phyloP scores from a whole-genome alignment of 805 yeast genomes.

The Saturnispora serradocipensis region DNA sequence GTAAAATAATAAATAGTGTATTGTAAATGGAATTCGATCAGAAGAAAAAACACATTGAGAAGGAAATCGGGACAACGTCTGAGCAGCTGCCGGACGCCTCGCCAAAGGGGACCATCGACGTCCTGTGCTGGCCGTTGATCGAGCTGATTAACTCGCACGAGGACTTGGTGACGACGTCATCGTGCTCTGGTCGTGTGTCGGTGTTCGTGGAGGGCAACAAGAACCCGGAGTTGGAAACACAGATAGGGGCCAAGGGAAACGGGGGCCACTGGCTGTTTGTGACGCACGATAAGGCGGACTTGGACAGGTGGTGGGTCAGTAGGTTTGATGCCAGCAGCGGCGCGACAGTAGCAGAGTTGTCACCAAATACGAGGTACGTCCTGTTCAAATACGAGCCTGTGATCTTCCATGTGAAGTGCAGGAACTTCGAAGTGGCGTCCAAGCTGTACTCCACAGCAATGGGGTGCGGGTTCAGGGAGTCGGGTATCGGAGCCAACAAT shows the following conservation, averaged over 20 bases:
- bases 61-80: constrained; percentile 40
- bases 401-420: constrained; percentile 75
- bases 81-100: constrained; percentile 51
- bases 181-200: constrained; percentile 82
- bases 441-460: constrained; percentile 59
- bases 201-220: constrained; percentile 74
- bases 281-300: constrained; percentile 48
- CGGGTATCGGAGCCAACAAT: constrained; percentile 74
- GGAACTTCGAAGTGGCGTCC: constrained; percentile 50
- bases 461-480: constrained; percentile 80
- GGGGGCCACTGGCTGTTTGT: constrained; percentile 82
- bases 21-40: constrained; percentile 50
- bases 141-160: constrained; percentile 50
- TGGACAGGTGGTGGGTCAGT: constrained; percentile 40
- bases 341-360: not conserved
- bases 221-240: constrained; percentile 13
- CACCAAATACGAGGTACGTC: constrained; percentile 39
- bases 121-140: constrained; percentile 62
- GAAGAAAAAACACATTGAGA: constrained; percentile 46
- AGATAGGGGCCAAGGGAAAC: constrained; percentile 76
- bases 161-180: constrained; percentile 77
- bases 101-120: constrained; percentile 85
- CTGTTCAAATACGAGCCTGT: constrained; percentile 79
- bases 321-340: constrained; percentile 3
- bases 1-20: no score